Evolutionary conservation across 2,329 filamentous ascomycete species (phyloP).

Genomic region (Cytospora mali): DNA sequence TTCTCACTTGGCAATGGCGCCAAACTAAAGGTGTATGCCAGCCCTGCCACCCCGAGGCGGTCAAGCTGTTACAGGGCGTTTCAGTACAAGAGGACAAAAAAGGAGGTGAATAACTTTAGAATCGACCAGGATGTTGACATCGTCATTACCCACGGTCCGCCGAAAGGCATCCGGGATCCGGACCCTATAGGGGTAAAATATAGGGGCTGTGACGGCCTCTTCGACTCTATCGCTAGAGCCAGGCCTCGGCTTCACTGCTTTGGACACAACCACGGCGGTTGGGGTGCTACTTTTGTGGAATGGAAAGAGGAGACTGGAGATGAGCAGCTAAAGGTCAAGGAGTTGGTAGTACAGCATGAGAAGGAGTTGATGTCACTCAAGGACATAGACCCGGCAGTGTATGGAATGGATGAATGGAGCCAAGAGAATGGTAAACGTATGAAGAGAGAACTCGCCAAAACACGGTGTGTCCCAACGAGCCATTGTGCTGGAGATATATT

Average conservation of each 20-base stretch:
- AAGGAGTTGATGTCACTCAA: not conserved
- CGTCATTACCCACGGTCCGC: constrained; percentile 42
- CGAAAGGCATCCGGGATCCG: constrained; percentile 46
- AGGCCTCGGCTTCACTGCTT: constrained; percentile 42
- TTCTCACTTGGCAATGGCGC: constrained; percentile 47
- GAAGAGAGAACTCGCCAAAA: not conserved
- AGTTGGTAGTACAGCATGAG: not conserved
- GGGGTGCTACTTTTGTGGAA: constrained; percentile 47
- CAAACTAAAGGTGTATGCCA: constrained; percentile 46
- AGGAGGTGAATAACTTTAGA: constrained; percentile 32
- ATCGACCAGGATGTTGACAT: constrained; percentile 36
- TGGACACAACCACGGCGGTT: constrained; percentile 39
- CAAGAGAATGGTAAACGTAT: not conserved
- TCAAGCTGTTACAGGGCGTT: constrained; percentile 43
- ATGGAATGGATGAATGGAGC: not conserved
- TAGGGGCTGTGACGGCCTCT: constrained; percentile 38
- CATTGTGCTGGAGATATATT: not conserved
- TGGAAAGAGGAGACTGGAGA: constrained; percentile 43
- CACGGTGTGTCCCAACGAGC: not conserved
- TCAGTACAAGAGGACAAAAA: constrained; percentile 41
- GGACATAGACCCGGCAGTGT: not conserved
- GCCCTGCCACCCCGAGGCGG: constrained; percentile 46
- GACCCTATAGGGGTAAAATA: constrained; percentile 33
- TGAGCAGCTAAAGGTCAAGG: not conserved
- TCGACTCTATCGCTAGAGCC: constrained; percentile 35